Base-by-base conservation (phyloP, 768 basidiomycete species). In the Rhodotorula toruloides region DNA sequence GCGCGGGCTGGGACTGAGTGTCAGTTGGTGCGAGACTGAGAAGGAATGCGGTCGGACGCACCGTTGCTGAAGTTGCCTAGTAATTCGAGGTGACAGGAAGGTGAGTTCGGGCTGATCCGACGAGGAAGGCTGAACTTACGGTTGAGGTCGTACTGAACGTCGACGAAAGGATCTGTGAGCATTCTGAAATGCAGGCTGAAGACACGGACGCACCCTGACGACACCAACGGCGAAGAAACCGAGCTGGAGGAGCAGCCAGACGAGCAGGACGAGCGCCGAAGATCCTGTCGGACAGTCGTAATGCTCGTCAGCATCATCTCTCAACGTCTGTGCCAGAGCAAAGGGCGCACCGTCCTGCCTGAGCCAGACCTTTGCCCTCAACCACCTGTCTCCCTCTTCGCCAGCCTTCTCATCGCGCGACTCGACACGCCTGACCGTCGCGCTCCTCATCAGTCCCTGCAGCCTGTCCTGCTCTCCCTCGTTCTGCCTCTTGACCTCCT, bases 401-500 rank as follows among this genome's bases (percentile, higher is more conserved):
- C 62, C 4, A 48, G 43, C 12, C 8, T 46, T 22, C 37, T 25
- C 29, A 27, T 36, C 32, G 44, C 46, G 70, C 61, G 3, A 62
- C 66, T 3, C 79, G 43, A 48, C 54, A 72, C 22, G 77, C 69
- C 34, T n/a, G n/a, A 70, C 76, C 17, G 83, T 83, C 69, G 82
- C 80, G 4, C 81, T 78, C 58, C 86, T 82, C 78, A 93, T 89
- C 48, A 96, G 82, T 7, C 90, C 89, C 77, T 96, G 93, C 27
- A 94, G 79, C 56, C 92, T 82, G 68, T 80, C 79, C 68, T 89
- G 84, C 80, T 96, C 93, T 0, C 87, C 84, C 80, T 87, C 90
- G 79, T 94, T 94, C 72, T 79, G 37, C 76, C 77, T 34, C 73
- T 14, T 43, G 19, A 27, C 11, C 27, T 11, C 36, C n/a, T 1